Evolutionary conservation across 371 early-diverging fungal species (phyloP).

Genomic region (Mortierella sp.): DNA sequence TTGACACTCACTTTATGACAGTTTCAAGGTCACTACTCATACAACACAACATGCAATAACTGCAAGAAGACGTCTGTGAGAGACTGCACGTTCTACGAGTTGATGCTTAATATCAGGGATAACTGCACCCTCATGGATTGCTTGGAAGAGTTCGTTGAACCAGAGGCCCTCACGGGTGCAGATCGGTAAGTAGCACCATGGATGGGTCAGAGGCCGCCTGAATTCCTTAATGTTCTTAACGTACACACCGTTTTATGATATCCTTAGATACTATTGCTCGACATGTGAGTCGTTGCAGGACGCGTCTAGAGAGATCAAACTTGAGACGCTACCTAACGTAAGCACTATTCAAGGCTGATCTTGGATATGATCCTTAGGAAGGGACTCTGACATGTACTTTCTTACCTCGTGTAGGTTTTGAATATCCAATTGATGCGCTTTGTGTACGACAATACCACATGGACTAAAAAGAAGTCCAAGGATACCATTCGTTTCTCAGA

Average conservation of each 20-base stretch:
- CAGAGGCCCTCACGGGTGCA: slow-evolving; percentile 38
- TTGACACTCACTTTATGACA: slow-evolving; percentile 4
- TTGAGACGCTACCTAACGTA: slow-evolving; percentile 47
- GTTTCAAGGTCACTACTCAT: slow-evolving; percentile 53
- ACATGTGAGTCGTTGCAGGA: slow-evolving; percentile 45
- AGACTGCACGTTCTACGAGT: slow-evolving; percentile 44
- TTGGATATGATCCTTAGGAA: background rate
- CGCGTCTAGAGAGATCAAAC: slow-evolving; percentile 44
- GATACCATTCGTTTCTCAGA: slow-evolving; percentile 48
- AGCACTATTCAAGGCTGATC: background rate
- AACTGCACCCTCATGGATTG: slow-evolving; percentile 47
- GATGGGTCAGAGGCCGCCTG: background rate
- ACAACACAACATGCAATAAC: slow-evolving; percentile 47
- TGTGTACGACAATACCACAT: slow-evolving; percentile 47
- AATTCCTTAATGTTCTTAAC: too few relatives aligned
- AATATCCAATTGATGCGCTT: slow-evolving; percentile 60
- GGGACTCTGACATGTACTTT: too few relatives aligned
- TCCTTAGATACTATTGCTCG: slow-evolving; percentile 35
- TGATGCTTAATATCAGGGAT: slow-evolving; percentile 48
- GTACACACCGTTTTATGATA: background rate
- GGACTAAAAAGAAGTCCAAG: slow-evolving; percentile 55
- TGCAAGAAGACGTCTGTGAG: slow-evolving; percentile 34
- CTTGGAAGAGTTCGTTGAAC: slow-evolving; percentile 45
- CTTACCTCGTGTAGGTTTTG: slow-evolving; percentile 29
- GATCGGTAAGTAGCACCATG: slow-evolving; percentile 28